phyloP scores from a whole-genome alignment of 768 basidiomycete genomes.

The Mycena latifolia region DNA sequence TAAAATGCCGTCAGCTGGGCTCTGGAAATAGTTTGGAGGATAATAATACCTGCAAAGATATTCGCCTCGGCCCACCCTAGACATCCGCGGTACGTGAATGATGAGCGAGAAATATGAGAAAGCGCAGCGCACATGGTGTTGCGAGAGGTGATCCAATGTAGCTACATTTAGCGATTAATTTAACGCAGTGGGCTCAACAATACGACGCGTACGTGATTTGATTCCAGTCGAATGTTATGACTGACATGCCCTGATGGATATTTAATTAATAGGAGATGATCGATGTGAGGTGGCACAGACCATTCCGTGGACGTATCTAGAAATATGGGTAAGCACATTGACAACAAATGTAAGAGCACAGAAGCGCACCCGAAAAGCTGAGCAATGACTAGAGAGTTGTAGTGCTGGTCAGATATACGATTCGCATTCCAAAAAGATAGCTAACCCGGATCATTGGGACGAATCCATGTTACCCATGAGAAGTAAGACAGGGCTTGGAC shows the following conservation, averaged over 20 bases:
- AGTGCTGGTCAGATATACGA: slow-evolving; percentile 49
- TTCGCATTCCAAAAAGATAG: slow-evolving; percentile 48
- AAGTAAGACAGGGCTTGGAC: slow-evolving; percentile 73
- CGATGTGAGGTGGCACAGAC: slow-evolving; percentile 14
- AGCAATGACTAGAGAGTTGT: slow-evolving; percentile 59
- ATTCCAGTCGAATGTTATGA: slow-evolving; percentile 72
- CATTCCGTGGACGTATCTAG: slow-evolving; percentile 38
- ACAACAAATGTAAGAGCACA: slow-evolving; percentile 2
- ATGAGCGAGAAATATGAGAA: background rate
- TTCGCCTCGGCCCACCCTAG: slow-evolving; percentile 74
- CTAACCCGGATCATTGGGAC: slow-evolving; percentile 15
- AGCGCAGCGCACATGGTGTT: slow-evolving; percentile 56
- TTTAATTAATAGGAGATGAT: background rate
- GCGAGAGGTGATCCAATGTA: slow-evolving; percentile 66
- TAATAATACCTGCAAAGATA: slow-evolving; percentile 49
- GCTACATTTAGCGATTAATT: slow-evolving; percentile 29
- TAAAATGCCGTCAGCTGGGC: slow-evolving; percentile 42
- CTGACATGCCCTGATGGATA: slow-evolving; percentile 28
- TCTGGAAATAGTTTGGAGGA: slow-evolving; percentile 51
- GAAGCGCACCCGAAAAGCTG: slow-evolving; percentile 78
- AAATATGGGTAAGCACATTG: background rate
- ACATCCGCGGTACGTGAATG: background rate
- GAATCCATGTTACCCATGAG: slow-evolving; percentile 40
- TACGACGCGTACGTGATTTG: slow-evolving; percentile 51
- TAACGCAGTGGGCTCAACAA: slow-evolving; percentile 12